phyloP scores from a whole-genome alignment of 1,284 basidiomycete genomes.

The Tilletia walkeri region DNA sequence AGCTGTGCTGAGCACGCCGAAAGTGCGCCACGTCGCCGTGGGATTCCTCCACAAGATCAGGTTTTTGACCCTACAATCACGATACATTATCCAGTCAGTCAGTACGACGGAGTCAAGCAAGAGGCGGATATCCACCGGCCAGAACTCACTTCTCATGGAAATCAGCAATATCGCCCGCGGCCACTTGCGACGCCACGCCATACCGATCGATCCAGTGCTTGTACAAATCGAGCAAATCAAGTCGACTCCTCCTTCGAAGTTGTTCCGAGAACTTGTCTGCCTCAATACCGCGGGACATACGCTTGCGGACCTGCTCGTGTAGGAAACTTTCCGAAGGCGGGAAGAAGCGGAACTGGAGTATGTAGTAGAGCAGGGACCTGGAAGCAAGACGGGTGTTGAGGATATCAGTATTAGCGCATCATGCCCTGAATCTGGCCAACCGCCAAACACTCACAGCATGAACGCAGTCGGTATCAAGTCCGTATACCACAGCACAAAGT shows the following conservation, averaged over 20 bases:
- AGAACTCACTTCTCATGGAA: constrained; percentile 47
- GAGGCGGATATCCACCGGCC: not conserved
- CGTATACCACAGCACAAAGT: constrained; percentile 55
- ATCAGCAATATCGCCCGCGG: constrained; percentile 48
- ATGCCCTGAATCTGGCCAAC: too few species aligned
- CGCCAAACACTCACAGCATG: constrained; percentile 27
- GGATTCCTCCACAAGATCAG: constrained; percentile 54
- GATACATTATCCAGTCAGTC: not conserved
- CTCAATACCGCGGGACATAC: constrained; percentile 50
- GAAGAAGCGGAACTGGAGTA: constrained; percentile 53
- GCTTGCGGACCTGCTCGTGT: constrained; percentile 47
- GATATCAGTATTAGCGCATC: too few species aligned
- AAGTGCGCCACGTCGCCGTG: constrained; percentile 38
- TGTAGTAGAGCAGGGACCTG: constrained; percentile 43
- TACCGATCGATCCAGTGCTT: constrained; percentile 46
- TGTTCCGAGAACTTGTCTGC: constrained; percentile 51
- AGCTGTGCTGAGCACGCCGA: constrained; percentile 37
- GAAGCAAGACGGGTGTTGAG: too few species aligned
- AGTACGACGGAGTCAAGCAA: not conserved
- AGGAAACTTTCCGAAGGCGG: constrained; percentile 51
- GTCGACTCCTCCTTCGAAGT: constrained; percentile 44
- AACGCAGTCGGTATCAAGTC: constrained; percentile 53
- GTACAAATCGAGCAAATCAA: constrained; percentile 53
- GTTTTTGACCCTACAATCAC: constrained; percentile 36
- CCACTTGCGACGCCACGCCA: constrained; percentile 42